Conservation (phyloP, 2,329 filamentous ascomycete genomes). For the Colletotrichum endophyticum region DNA sequence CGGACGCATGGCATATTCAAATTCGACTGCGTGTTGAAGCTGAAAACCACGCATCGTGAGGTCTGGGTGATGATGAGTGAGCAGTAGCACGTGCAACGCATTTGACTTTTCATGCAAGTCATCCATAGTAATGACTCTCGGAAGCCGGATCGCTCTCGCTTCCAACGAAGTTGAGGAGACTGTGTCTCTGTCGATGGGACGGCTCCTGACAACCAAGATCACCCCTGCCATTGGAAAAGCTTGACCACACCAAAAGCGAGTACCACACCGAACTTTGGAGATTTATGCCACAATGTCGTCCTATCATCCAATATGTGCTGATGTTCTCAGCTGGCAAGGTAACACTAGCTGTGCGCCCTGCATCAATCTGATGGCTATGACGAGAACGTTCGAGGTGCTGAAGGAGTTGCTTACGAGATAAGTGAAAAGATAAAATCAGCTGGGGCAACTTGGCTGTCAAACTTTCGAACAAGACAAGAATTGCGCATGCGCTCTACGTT, state of each 20-base stretch:
- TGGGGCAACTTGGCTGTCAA: rapidly evolving
- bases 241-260: background rate
- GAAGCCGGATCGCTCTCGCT: background rate
- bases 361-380: background rate
- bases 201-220: background rate
- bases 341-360: rapidly evolving
- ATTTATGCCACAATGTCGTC: rapidly evolving
- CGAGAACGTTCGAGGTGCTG: rapidly evolving
- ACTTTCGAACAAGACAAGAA: no score
- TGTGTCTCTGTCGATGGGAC: background rate
- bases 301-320: background rate
- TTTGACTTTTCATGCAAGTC: background rate
- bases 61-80: background rate
- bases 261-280: rapidly evolving
- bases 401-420: background rate
- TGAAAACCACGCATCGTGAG: background rate
- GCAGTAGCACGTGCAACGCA: background rate
- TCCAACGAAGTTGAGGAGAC: background rate
- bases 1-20: background rate
- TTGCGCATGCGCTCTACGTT: rapidly evolving
- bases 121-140: background rate
- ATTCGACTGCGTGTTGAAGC: background rate
- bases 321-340: rapidly evolving
- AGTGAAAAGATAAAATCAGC: background rate
- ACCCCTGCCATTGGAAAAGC: background rate